Evolutionary conservation across 2,329 filamentous ascomycete genomes (phyloP), one percentile per base, ranked within the genome.

Genomic region (Colletotrichum sp.): DNA sequence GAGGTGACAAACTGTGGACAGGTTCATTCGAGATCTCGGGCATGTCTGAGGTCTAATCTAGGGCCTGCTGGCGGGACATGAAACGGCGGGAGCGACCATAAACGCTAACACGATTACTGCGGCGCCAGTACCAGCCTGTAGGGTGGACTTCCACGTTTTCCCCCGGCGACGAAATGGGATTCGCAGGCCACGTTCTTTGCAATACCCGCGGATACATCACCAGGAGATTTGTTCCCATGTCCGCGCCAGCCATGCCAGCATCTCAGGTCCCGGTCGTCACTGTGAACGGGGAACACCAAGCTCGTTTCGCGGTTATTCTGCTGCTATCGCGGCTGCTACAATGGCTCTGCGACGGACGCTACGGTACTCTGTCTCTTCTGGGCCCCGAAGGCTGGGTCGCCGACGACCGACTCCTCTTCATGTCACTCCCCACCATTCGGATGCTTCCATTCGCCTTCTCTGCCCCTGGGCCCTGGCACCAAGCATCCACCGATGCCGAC

Each of bases 361-460:
- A 39, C 8, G 49, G 16, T 52, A 29, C 19, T 15, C 49, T 12
- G 22, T 44, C 59, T 44, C 67, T 9, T 64, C 44, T 32, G 25
- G 44, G 67, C 19, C 49, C 25, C 32, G 49, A 36, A 13, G 39
- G n/a, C 22, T n/a, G 66, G 65, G 30, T 32, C 44, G n/a, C 44
- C 44, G 44, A n/a, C 44, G 44, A 52, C 44, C 44, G 59, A 32
- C 16, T 62, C 39, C 65, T 71, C 44, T 49, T 22, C 44, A 52
- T 32, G 16, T 36, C 34, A 30, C 36, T 22, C 70, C 70, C 74
- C 73, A 64, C 64, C 73, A 64, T 73, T 76, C 70, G 70, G 70
- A 65, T 76, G 57, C 73, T 73, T 76, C 73, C 70, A 69, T 49
- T 73, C 49, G 65, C 59, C 69, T 65, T 67, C 64, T 63, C 25